A percentile compares a stretch with the other conserved stretches of the same genome.
Evolutionary conservation across 2,329 filamentous ascomycete genomes (phyloP).

Genomic region (Neopestalotiopsis sp.): DNA sequence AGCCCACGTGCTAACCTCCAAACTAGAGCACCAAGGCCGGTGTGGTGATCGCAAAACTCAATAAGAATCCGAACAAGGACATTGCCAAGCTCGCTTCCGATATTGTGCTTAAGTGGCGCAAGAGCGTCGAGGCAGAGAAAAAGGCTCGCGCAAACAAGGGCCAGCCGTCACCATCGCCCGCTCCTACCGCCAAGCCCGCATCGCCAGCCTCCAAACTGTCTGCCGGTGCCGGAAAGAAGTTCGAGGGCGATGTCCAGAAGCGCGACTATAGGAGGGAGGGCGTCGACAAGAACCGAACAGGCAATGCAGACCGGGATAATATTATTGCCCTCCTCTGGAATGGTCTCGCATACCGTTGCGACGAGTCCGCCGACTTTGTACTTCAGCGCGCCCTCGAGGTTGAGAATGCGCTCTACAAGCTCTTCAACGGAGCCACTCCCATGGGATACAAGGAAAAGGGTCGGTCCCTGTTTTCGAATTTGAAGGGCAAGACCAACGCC

Average conservation of each 20-base stretch:
- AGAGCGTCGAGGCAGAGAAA: slow-evolving; percentile 72
- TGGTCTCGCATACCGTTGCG: slow-evolving; percentile 75
- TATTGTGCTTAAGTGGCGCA: slow-evolving; percentile 88
- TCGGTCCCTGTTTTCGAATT: slow-evolving; percentile 89
- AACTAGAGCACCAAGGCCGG: slow-evolving; percentile 82
- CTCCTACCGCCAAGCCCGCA: slow-evolving; percentile 30
- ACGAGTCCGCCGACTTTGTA: slow-evolving; percentile 72
- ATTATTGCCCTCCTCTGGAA: slow-evolving; percentile 95
- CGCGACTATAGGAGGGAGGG: slow-evolving; percentile 83
- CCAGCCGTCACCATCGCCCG: slow-evolving; percentile 60
- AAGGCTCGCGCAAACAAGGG: slow-evolving; percentile 47
- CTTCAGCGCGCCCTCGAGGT: slow-evolving; percentile 80
- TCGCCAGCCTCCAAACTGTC: slow-evolving; percentile 37
- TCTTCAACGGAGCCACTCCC: slow-evolving; percentile 69
- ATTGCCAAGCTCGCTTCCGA: slow-evolving; percentile 79
- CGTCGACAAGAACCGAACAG: slow-evolving; percentile 78
- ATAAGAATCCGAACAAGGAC: slow-evolving; percentile 78
- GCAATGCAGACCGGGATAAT: slow-evolving; percentile 75
- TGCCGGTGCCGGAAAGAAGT: slow-evolving; percentile 52
- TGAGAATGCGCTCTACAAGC: slow-evolving; percentile 76
- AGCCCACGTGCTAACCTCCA: background rate
- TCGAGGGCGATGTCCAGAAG: slow-evolving; percentile 74
- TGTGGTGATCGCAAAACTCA: slow-evolving; percentile 82
- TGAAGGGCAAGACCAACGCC: slow-evolving; percentile 90
- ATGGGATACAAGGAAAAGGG: slow-evolving; percentile 85